Conservation (phyloP, 2,329 filamentous ascomycete species). For the Rhynchosporium secalis region DNA sequence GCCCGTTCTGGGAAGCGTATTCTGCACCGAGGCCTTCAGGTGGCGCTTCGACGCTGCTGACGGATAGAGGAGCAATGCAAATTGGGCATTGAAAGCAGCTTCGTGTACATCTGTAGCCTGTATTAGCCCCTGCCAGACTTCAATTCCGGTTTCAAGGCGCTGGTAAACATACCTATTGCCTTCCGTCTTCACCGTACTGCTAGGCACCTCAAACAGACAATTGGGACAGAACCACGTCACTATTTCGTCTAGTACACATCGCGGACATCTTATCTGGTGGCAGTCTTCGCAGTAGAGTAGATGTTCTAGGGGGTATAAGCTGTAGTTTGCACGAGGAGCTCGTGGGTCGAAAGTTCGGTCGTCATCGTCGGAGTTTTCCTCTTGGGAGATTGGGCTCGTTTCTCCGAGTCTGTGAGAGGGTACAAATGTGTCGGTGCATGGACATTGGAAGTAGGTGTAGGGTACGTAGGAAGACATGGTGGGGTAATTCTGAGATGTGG, state of each 20-base stretch:
- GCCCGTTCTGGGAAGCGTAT: conserved; percentile 48
- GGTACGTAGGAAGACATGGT: conserved; percentile 55
- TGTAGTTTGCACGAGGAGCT: conserved; percentile 82
- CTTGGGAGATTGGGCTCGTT: conserved; percentile 36
- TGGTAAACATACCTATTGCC: conserved; percentile 71
- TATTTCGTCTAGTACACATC: conserved; percentile 91
- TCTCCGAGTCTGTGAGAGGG: conserved; percentile 39
- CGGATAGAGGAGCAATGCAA: conserved; percentile 77
- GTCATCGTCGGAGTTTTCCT: conserved; percentile 60
- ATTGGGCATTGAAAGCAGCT: conserved; percentile 95
- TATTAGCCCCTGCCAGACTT: not conserved
- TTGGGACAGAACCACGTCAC: conserved; percentile 94
- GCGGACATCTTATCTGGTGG: conserved; percentile 89
- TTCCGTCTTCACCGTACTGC: conserved; percentile 87
- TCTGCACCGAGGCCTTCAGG: conserved; percentile 39
- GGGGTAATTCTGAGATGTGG: conserved; percentile 9
- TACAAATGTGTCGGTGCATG: conserved; percentile 54
- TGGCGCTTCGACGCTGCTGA: conserved; percentile 65
- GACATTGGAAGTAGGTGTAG: conserved; percentile 68
- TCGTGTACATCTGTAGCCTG: conserved; percentile 69
- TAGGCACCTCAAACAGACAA: conserved; percentile 94
- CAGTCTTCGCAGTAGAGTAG: conserved; percentile 97
- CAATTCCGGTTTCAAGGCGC: not conserved
- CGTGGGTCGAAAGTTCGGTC: conserved; percentile 84
- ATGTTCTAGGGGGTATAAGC: conserved; percentile 88